Conservation (phyloP, 805 yeast species). For the Zygotorulaspora sp. region DNA sequence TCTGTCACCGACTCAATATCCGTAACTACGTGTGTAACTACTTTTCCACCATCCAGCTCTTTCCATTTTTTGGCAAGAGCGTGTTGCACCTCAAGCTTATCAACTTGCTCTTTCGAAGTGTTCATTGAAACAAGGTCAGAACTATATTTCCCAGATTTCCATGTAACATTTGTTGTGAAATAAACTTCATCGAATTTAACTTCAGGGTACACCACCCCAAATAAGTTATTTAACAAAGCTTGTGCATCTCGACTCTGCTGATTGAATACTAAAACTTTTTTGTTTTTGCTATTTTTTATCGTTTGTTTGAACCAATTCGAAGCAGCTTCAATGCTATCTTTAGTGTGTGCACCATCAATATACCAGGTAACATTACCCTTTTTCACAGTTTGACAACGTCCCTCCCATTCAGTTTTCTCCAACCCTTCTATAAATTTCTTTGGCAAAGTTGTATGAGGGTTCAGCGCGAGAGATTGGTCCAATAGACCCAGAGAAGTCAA, state of each 20-base stretch:
- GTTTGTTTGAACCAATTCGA: constrained; percentile 64
- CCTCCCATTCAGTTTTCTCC: constrained; percentile 79
- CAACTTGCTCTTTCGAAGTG: constrained; percentile 72
- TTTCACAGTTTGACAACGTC: constrained; percentile 75
- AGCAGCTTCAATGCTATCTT: constrained; percentile 81
- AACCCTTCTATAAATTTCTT: constrained; percentile 55
- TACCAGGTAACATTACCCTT: constrained; percentile 60
- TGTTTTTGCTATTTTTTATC: constrained; percentile 15
- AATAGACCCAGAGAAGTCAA: constrained; percentile 46
- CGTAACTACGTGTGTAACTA: constrained; percentile 51
- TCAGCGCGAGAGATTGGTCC: constrained; percentile 19
- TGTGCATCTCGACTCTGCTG: constrained; percentile 90
- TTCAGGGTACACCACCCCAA: constrained; percentile 39
- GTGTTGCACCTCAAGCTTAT: constrained; percentile 75
- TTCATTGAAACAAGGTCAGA: constrained; percentile 83
- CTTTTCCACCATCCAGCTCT: constrained; percentile 39
- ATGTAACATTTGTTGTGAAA: constrained; percentile 89
- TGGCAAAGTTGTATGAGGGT: constrained; percentile 37
- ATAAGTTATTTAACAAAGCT: constrained; percentile 53
- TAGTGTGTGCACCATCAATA: constrained; percentile 94
- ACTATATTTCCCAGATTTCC: constrained; percentile 75
- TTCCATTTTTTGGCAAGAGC: constrained; percentile 68
- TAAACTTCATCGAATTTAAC: constrained; percentile 67
- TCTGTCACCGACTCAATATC: constrained; percentile 71
- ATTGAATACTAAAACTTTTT: constrained; percentile 70